These are phyloP conservation scores for Alternaria dauci DNA, from an alignment of 2,329 filamentous ascomycete species.

Conservation along the genomic window DNA sequence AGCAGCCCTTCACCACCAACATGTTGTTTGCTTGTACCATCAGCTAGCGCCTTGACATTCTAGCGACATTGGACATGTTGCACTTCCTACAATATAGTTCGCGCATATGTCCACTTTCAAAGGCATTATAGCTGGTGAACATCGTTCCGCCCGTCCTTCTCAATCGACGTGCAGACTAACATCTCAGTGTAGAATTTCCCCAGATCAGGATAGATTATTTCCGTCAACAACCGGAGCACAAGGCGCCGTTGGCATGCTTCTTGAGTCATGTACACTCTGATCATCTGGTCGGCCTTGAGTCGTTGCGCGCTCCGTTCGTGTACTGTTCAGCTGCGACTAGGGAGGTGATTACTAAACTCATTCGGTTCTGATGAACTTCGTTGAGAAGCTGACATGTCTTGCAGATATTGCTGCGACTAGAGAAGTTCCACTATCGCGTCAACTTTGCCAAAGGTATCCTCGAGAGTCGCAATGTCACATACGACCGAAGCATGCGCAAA, in stretches of 20 bases:
- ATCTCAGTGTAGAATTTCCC: conserved; percentile 70
- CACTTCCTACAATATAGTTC: not conserved
- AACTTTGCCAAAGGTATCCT: conserved; percentile 81
- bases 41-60: not conserved
- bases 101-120: conserved; percentile 47
- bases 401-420: conserved; percentile 77
- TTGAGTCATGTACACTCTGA: conserved; percentile 93
- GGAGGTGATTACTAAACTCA: conserved; percentile 59
- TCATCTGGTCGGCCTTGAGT: conserved; percentile 82
- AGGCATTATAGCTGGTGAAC: conserved; percentile 38
- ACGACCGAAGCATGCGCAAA: conserved; percentile 73
- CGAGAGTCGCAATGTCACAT: conserved; percentile 76
- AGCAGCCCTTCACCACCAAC: not conserved
- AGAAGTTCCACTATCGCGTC: conserved; percentile 80
- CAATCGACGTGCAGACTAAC: not conserved
- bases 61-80: conserved; percentile 9
- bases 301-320: conserved; percentile 79
- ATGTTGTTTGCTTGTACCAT: not conserved
- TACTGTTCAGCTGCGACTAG: conserved; percentile 88
- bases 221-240: conserved; percentile 62
- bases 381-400: not conserved
- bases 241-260: conserved; percentile 80
- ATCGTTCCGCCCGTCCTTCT: conserved; percentile 12
- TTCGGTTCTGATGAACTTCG: not conserved
- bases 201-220: conserved; percentile 88